Percentiles rank a stretch among this genome's conserved stretches.
Evolutionary conservation across 2,329 filamentous ascomycete genomes (phyloP).

Genomic region (Fusarium incarnatum): DNA sequence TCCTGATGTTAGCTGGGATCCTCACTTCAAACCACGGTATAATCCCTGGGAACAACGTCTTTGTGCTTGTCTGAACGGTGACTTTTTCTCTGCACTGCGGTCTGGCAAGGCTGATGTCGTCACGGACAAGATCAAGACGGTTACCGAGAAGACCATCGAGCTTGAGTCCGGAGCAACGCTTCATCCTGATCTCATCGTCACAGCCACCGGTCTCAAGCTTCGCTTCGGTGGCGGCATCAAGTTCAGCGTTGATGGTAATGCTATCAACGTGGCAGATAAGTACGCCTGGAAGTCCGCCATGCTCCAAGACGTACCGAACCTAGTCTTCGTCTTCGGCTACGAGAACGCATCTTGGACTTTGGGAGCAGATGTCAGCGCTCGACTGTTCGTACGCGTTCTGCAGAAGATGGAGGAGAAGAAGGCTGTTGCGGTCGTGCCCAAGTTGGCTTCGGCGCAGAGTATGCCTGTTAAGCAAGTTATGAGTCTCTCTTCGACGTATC

Average conservation of each 20-base stretch:
- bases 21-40: slow-evolving; percentile 66
- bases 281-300: slow-evolving; percentile 70
- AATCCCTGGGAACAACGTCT: slow-evolving; percentile 76
- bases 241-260: slow-evolving; percentile 62
- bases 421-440: slow-evolving; percentile 58
- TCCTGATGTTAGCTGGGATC: slow-evolving; percentile 58
- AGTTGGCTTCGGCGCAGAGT: slow-evolving; percentile 49
- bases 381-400: slow-evolving; percentile 62
- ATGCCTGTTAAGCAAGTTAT: slow-evolving; percentile 56
- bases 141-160: slow-evolving; percentile 58
- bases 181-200: slow-evolving; percentile 71
- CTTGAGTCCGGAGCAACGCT: slow-evolving; percentile 59
- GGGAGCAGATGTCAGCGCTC: slow-evolving; percentile 65
- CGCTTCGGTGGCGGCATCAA: slow-evolving; percentile 64
- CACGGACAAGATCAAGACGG: slow-evolving; percentile 59
- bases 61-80: slow-evolving; percentile 65
- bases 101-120: slow-evolving; percentile 55
- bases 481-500: slow-evolving; percentile 63
- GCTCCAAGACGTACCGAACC: slow-evolving; percentile 72
- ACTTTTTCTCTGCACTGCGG: slow-evolving; percentile 58
- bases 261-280: slow-evolving; percentile 57
- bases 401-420: slow-evolving; percentile 60
- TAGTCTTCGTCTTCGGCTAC: slow-evolving; percentile 70
- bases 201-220: slow-evolving; percentile 71
- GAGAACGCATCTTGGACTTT: slow-evolving; percentile 71